These are phyloP conservation scores for Fusarium sp. DNA, from an alignment of 2,329 filamentous ascomycete genomes.

Conservation along the genomic window DNA sequence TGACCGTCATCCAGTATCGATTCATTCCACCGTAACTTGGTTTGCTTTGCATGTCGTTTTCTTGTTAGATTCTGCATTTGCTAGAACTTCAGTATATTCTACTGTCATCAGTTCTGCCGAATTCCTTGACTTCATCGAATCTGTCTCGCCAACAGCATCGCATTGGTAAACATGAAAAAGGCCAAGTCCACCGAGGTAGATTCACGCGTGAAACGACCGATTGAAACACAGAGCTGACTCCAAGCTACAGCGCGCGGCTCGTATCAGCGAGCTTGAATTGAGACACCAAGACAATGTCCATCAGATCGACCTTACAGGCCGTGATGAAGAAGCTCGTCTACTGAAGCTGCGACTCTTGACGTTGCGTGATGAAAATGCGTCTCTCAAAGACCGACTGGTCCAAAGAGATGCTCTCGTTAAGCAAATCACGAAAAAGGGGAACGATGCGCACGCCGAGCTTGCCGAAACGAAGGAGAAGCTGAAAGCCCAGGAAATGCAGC, in stretches of 20 bases:
- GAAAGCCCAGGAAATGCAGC: conserved; percentile 60
- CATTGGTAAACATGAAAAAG: conserved; percentile 46
- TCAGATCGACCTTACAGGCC: conserved; percentile 74
- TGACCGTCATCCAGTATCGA: not conserved
- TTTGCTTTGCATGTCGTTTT: conserved; percentile 19
- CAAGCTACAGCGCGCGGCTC: conserved; percentile 56
- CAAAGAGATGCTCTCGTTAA: conserved; percentile 71
- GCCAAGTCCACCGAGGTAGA: conserved; percentile 48
- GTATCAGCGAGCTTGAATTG: conserved; percentile 72
- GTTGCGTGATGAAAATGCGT: conserved; percentile 80
- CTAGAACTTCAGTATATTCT: conserved; percentile 7
- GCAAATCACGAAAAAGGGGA: conserved; percentile 55
- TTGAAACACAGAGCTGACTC: conserved; percentile 37
- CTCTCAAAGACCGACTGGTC: conserved; percentile 72
- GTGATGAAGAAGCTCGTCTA: conserved; percentile 80
- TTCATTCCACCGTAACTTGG: conserved; percentile 36
- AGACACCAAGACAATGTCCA: conserved; percentile 75
- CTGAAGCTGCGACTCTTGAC: conserved; percentile 76
- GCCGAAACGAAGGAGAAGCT: conserved; percentile 57
- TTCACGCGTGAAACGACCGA: conserved; percentile 39
- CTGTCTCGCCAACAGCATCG: not conserved
- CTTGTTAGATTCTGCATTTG: conserved; percentile 8
- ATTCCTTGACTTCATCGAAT: not conserved
- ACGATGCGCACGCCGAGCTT: conserved; percentile 58
- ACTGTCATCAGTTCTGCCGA: not conserved